Evolutionary conservation across 2,329 filamentous ascomycete species (phyloP), one percentile per base, ranked within the genome.

Genomic region (Beauveria varroae): DNA sequence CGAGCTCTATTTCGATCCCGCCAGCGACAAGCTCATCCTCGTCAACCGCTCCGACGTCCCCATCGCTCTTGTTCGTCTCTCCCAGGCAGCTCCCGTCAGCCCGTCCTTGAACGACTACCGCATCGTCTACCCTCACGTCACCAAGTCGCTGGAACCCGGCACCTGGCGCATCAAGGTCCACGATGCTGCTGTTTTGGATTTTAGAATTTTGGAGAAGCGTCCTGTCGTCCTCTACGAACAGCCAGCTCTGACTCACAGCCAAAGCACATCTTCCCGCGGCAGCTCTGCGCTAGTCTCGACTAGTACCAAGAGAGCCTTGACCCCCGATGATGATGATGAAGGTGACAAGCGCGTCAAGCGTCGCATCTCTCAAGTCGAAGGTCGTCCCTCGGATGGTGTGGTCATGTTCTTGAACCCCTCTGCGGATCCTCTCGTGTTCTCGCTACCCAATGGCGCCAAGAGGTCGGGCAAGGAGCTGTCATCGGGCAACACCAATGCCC

Each of bases 1-100:
- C 68, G 81, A 85, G 69, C 73, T 86, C 41, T 85, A 84, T 66
- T 85, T 85, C 65, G 81, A 85, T 69, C 82, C 83, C 18, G 74
- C 78, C 64, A 84, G 82, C 71, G 82, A 85, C 68, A 79, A 81
- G 68, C 77, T 83, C 65, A 82, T 85, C 62, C 76, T 85, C 28
- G 69, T 79, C 57, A 86, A 85, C 69, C 77, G 75, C 62, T 84
- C 82, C 18, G 79, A 84, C 43, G 74, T 79, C 2, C 82, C 82
- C 49, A 79, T 85, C 59, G 73, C 73, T 26, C 73, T 86, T 34
- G 75, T 76, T 22, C 75, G 78, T 57, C 67, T 79, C 57, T 81
- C 79, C 22, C 72, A 76, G 61, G 70, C 72, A 34, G 71, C 74
- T 3, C 64, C 70, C 18, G 71, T 73, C 40, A 78, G 72, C 63